phyloP scores from a whole-genome alignment of 164 flowering plant species.

The Berberis thunbergii region DNA sequence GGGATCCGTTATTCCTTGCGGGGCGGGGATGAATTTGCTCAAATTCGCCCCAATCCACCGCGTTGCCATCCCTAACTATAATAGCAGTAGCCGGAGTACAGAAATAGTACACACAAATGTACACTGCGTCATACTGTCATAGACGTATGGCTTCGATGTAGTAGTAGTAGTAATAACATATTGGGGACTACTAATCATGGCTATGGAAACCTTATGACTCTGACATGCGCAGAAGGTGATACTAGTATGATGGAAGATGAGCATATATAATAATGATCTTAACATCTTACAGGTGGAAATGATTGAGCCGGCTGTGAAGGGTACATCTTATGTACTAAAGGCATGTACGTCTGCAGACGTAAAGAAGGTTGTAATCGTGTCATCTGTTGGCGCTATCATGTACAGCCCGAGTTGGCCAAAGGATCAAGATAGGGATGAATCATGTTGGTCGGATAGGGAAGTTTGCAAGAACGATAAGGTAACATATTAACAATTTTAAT shows the following conservation, averaged over 20 bases:
- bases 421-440: slow-evolving; percentile 39
- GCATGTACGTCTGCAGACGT: slow-evolving; percentile 39
- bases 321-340: slow-evolving; percentile 51
- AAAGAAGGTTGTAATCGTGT: slow-evolving; percentile 38
- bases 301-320: slow-evolving; percentile 48
- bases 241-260: not conserved
- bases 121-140: not conserved
- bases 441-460: slow-evolving; percentile 55
- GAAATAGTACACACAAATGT: too few relatives aligned
- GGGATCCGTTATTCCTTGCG: too few relatives aligned
- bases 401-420: slow-evolving; percentile 42
- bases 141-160: not conserved
- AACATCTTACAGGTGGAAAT: slow-evolving; percentile 31
- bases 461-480: slow-evolving; percentile 39
- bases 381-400: slow-evolving; percentile 40
- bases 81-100: not conserved
- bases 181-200: not conserved
- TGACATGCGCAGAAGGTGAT: not conserved
- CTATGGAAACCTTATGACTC: not conserved
- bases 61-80: not conserved
- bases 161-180: not conserved
- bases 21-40: too few relatives aligned
- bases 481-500: not conserved
- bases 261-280: not conserved
- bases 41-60: too few relatives aligned